Evolutionary conservation across 129 eudicot genomes (phyloP), one percentile per base, ranked within the genome.

Genomic region (Deinandra increscens): DNA sequence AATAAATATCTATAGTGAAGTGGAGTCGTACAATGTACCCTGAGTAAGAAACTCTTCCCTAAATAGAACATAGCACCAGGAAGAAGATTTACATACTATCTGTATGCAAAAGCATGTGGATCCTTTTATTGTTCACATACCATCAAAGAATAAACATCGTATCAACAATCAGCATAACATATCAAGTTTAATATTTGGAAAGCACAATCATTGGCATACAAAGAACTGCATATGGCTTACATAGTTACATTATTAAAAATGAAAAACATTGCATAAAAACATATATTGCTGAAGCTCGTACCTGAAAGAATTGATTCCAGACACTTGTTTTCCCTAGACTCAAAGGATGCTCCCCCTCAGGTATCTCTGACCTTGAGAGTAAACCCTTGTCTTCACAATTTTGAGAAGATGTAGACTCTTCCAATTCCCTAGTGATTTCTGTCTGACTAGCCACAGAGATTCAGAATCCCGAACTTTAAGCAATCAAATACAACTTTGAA

Each of bases 301-400:
- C 97, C 99, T 94, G 99, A 77, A 94, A 94, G 79, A 89, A 94
- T 66, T 87, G 90, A 76, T 94, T 89, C 99, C 99, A 94, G 29
- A 90, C 66, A 78, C 99, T 94, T 68, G 90, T 83, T 79, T 84
- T 76, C 74, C 97, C 99, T 68, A 89, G 87, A 76, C 97, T 89
- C 67, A 94, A 68, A 76, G 99, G 99, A 71, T 94, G 99, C 81
- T 94, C 99, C 9, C 68, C 97, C 20, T 81, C 96, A 61, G 81
- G 84, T 36, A 89, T 81, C 53, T 82, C 93, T 37, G 96, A 89
- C 80, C 97, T 94, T 68, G 95, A 81, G 69, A 94, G 99, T 64
- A 85, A 76, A 78, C 97, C 92, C 70, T 83, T 81, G 83, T 70
- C 76, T 71, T 87, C 91, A 54, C 82, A 66, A 70, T 82, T 75